Conservation (phyloP, 2,329 filamentous ascomycete genomes). For the Tolypocladium endophyticum region DNA sequence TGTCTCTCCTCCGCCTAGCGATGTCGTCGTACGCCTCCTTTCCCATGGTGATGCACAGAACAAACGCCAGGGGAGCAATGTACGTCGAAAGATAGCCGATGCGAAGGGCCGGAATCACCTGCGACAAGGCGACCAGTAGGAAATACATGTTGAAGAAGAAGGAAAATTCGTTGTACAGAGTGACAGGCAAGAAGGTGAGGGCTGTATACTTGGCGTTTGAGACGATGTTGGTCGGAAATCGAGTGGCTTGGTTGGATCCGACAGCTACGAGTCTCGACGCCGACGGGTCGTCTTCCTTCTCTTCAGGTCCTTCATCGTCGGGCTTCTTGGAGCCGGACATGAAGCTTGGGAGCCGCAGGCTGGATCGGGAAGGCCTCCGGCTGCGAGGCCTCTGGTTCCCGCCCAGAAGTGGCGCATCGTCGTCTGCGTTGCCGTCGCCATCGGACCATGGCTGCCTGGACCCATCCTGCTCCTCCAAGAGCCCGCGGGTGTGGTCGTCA, state of each 20-base stretch:
- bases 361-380: conserved; percentile 29
- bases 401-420: conserved; percentile 59
- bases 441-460: conserved; percentile 47
- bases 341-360: conserved; percentile 57
- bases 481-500: conserved; percentile 55
- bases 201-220: conserved; percentile 98
- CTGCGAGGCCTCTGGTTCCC: conserved; percentile 17
- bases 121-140: conserved; percentile 84
- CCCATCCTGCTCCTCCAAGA: conserved; percentile 54
- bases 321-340: conserved; percentile 33
- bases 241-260: conserved; percentile 59
- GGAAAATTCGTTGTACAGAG: conserved; percentile 96
- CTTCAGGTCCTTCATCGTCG: conserved; percentile 31
- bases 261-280: conserved; percentile 67
- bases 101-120: conserved; percentile 77
- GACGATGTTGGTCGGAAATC: conserved; percentile 82
- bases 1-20: conserved; percentile 71
- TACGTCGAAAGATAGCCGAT: conserved; percentile 96
- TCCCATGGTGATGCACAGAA: conserved; percentile 81
- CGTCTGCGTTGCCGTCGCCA: conserved; percentile 53
- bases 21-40: conserved; percentile 97
- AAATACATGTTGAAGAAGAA: conserved; percentile 99
- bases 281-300: conserved; percentile 51
- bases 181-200: conserved; percentile 86
- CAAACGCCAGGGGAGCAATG: conserved; percentile 83